Base-by-base conservation (phyloP, 305 asterid species). In the Solanum hybrid region DNA sequence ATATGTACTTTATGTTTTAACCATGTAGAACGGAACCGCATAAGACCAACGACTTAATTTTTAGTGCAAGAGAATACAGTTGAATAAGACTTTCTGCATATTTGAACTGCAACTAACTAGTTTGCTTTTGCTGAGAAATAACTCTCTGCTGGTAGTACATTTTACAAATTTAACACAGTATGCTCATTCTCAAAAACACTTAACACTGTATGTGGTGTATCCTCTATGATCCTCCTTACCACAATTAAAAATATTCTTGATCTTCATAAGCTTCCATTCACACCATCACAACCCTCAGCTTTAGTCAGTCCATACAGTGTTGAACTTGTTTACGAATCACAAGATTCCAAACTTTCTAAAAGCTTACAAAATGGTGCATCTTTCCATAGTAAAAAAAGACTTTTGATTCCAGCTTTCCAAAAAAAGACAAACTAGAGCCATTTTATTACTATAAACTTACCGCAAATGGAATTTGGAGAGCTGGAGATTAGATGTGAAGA, bases 401-500 rank as follows among this genome's bases (percentile, higher is more conserved):
- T 45, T 26, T 3, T 10, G 26, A 83, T 27, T 45, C 12, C 87
- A 83, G 6, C 13, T 83, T 83, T 27, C 57, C 38, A 41, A 1
- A 82, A 13, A 26, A 24, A 26, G 27, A 29, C 29, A 41, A 83
- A 83, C 34, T 41, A 41, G 27, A 83, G 38, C 26, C 10, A 27
- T 15, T 45, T 45, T n/a, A 41, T 45, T 29, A 24, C 10, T 45
- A 65, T 4, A 61, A 17, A 33, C 78, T 38, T 88, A 94, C 94
- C 90, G 37, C 29, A 90, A 65, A 65, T 51, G 32, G 45, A 89
- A 83, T 70, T 89, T 83, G 32, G 91, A 75, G 83, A 87, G 91
- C 86, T 87, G 91, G 75, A 91, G 84, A 26, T 65, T 83, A 31
- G 79, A 87, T 65, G 86, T 91, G 87, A 87, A 83, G 27, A 90